A percentile compares a stretch with the other conserved stretches of the same genome.
These are phyloP conservation scores for Botrytis sinoallii DNA, from an alignment of 2,329 filamentous ascomycete species.

Conservation along the genomic window DNA sequence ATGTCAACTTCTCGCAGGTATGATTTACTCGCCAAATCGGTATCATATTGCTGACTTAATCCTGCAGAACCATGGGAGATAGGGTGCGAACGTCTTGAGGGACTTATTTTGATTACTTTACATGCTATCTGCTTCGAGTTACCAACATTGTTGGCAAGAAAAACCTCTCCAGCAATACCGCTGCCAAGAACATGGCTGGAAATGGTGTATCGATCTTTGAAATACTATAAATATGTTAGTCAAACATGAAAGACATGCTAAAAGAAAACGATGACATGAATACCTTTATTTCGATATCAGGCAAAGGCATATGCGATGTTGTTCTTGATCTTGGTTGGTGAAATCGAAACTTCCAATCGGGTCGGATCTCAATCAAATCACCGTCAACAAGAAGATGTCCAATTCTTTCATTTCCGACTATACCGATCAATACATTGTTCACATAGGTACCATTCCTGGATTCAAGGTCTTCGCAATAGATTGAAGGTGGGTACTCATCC, in stretches of 20 bases:
- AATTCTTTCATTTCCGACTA: slow-evolving; percentile 36
- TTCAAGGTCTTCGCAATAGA: slow-evolving; percentile 56
- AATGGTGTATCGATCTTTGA: slow-evolving; percentile 48
- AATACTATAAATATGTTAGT: slow-evolving; percentile 39
- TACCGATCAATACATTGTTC: slow-evolving; percentile 47
- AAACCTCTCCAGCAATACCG: slow-evolving; percentile 53
- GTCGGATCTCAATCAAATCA: slow-evolving; percentile 46
- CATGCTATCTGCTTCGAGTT: slow-evolving; percentile 63
- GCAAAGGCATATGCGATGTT: slow-evolving; percentile 26
- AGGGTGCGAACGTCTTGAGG: not conserved
- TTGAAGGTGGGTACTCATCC: slow-evolving; percentile 38
- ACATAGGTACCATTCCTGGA: slow-evolving; percentile 54
- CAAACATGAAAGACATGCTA: not conserved
- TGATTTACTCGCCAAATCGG: slow-evolving; percentile 38
- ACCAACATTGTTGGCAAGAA: slow-evolving; percentile 50
- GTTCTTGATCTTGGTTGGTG: slow-evolving; percentile 29
- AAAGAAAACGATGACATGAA: no score
- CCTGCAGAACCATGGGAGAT: not conserved
- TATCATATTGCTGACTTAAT: not conserved
- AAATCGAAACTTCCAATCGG: slow-evolving; percentile 41
- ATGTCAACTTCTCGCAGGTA: slow-evolving; percentile 51
- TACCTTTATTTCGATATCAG: slow-evolving; percentile 41
- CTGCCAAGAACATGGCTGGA: slow-evolving; percentile 50
- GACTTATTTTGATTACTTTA: slow-evolving; percentile 58
- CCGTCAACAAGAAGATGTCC: slow-evolving; percentile 50